phyloP scores from a whole-genome alignment of 2,329 filamentous ascomycete species.

The Septoria linicola region DNA sequence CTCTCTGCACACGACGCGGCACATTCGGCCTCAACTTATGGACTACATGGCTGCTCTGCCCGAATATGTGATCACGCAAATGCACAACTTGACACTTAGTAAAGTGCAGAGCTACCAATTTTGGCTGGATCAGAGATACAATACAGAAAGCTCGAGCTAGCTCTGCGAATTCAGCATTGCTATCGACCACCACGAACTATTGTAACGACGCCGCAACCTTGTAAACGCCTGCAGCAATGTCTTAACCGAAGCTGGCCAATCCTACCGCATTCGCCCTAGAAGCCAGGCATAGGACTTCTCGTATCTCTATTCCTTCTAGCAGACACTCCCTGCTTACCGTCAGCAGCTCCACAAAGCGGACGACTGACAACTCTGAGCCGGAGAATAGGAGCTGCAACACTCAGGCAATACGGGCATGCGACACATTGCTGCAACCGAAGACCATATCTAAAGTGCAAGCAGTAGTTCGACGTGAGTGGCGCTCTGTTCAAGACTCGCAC shows the following conservation, averaged over 20 bases:
- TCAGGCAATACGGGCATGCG: too few species aligned
- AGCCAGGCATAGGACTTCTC: not conserved
- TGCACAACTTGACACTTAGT: not conserved
- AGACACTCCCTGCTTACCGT: conserved; percentile 2
- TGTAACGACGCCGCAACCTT: too few species aligned
- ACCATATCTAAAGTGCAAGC: too few species aligned
- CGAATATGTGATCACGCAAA: not conserved
- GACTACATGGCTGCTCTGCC: too few species aligned
- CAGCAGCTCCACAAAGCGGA: not conserved
- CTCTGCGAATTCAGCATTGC: not conserved
- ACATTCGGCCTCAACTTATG: too few species aligned
- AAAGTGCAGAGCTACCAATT: not conserved
- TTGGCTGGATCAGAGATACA: conserved; percentile 3
- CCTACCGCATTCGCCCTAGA: not conserved
- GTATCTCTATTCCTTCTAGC: not conserved
- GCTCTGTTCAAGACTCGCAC: too few species aligned
- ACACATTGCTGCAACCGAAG: too few species aligned
- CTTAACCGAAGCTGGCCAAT: not conserved
- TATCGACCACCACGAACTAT: too few species aligned
- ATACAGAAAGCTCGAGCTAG: not conserved
- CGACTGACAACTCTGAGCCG: not conserved
- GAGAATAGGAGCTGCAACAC: too few species aligned
- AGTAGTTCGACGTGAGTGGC: too few species aligned
- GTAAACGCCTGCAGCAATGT: not conserved
- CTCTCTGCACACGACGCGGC: too few species aligned